Evolutionary conservation across 1,284 basidiomycete genomes (phyloP).

Genomic region (Calocybe gambosa): DNA sequence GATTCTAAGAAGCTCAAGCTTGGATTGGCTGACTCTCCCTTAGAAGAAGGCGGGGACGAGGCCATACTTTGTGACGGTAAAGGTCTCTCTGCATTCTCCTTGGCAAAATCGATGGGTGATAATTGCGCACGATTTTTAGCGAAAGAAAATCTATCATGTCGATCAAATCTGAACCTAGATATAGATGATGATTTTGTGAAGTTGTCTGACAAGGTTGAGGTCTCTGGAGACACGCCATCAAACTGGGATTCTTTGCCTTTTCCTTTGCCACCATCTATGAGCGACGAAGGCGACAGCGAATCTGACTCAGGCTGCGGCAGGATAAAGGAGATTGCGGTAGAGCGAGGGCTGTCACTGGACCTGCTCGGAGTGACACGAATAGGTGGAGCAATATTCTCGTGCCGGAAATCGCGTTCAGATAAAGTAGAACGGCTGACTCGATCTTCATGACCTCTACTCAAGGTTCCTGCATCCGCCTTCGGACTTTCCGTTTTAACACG

Average conservation of each 20-base stretch:
- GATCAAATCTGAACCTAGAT: not conserved
- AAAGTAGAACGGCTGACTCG: not conserved
- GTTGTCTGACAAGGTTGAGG: not conserved
- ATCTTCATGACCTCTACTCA: not conserved
- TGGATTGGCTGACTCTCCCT: not conserved
- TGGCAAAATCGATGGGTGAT: slow-evolving; percentile 15
- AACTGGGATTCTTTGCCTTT: slow-evolving; percentile 8
- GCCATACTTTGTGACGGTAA: not conserved
- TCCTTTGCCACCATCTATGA: slow-evolving; percentile 1
- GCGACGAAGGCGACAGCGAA: not conserved
- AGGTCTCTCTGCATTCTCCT: not conserved
- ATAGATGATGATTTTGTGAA: not conserved
- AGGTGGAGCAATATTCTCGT: not conserved
- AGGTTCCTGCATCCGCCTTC: not conserved
- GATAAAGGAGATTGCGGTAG: not conserved
- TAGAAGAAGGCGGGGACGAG: not conserved
- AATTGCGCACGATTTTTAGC: slow-evolving; percentile 13
- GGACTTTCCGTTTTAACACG: slow-evolving; percentile 22
- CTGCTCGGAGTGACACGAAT: not conserved
- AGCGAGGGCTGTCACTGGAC: slow-evolving; percentile 3
- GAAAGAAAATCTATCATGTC: slow-evolving; percentile 3
- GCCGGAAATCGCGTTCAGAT: too few species aligned
- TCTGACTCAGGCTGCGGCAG: not conserved
- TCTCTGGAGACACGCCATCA: not conserved
- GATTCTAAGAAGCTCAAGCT: not conserved